Conservation (phyloP, 768 basidiomycete genomes). For the Lactarius tabidus region DNA sequence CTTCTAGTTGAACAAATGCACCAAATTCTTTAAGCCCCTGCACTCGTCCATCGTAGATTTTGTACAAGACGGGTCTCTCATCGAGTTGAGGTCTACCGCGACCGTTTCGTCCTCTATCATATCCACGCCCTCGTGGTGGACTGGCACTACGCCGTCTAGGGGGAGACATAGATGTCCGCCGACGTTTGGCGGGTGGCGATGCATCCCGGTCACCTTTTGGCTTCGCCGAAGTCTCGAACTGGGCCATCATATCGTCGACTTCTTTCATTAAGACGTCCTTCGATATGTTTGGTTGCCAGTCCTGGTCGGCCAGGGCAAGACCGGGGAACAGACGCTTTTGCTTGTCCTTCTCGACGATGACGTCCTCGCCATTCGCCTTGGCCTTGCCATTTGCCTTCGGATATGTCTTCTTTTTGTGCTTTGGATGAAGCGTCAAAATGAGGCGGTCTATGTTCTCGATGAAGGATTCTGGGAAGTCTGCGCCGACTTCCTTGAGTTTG, state of each 20-base stretch:
- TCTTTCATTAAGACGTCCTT: constrained; percentile 86
- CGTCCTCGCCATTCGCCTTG: constrained; percentile 34
- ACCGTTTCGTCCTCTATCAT: constrained; percentile 41
- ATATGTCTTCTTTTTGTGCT: constrained; percentile 77
- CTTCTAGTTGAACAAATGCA: constrained; percentile 88
- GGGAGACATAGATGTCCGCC: constrained; percentile 47
- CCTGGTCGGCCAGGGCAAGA: constrained; percentile 74
- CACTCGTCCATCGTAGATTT: constrained; percentile 89
- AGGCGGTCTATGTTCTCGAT: constrained; percentile 92
- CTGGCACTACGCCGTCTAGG: constrained; percentile 50
- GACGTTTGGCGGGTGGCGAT: constrained; percentile 54
- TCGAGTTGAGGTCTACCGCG: constrained; percentile 51
- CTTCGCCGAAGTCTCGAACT: constrained; percentile 63
- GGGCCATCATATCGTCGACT: constrained; percentile 84
- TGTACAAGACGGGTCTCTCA: constrained; percentile 84
- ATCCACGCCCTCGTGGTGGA: constrained; percentile 53
- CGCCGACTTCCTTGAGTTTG: constrained; percentile 71
- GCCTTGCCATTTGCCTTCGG: constrained; percentile 37
- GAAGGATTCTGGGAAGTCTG: constrained; percentile 86
- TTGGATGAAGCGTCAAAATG: constrained; percentile 92
- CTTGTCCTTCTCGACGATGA: constrained; percentile 62
- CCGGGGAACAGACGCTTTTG: constrained; percentile 88
- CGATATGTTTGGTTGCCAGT: constrained; percentile 51
- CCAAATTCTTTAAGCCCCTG: constrained; percentile 91
- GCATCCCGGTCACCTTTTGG: constrained; percentile 35